Percentiles rank a stretch among this genome's conserved stretches.
Conservation (phyloP, 208 protist genomes). For the Leishmania martiniquensis region DNA sequence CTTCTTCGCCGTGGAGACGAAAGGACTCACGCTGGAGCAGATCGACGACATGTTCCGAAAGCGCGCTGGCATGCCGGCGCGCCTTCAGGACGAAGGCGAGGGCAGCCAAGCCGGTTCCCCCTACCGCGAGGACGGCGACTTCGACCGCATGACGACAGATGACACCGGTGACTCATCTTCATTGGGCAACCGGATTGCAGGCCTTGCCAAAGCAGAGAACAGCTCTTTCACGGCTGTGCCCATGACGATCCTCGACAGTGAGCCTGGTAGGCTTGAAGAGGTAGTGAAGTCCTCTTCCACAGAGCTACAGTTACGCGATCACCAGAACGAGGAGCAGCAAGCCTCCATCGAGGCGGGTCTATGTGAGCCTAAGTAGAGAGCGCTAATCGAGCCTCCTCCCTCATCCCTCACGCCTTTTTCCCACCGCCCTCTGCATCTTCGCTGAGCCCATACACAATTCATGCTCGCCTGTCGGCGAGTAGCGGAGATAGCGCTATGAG, state of each 20-base stretch:
- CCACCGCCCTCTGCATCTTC: neutral
- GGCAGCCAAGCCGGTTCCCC: constrained; percentile 5
- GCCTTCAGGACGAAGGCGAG: constrained; percentile 33
- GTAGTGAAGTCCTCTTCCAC: neutral
- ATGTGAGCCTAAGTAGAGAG: neutral
- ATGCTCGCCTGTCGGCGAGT: neutral
- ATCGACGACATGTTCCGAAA: constrained; percentile 83
- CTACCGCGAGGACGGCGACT: constrained; percentile 6
- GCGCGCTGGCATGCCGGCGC: constrained; percentile 47
- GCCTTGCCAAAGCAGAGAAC: neutral
- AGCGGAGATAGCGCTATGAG: neutral
- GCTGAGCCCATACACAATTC: neutral
- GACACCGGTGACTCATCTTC: constrained; percentile 3
- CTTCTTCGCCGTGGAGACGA: constrained; percentile 90
- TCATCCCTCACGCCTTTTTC: neutral
- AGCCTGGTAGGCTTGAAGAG: neutral
- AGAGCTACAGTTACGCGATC: neutral
- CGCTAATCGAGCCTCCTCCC: neutral
- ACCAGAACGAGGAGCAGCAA: neutral
- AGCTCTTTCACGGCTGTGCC: neutral
- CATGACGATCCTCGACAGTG: neutral
- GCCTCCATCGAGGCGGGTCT: neutral
- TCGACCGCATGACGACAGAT: constrained; percentile 2
- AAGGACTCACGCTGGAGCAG: constrained; percentile 84
- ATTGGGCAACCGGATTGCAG: constrained; percentile 10